Percentiles rank a stretch among this genome's conserved stretches.
These are phyloP conservation scores for Angophora floribunda DNA, from an alignment of 345 rosid species.

Conservation along the genomic window DNA sequence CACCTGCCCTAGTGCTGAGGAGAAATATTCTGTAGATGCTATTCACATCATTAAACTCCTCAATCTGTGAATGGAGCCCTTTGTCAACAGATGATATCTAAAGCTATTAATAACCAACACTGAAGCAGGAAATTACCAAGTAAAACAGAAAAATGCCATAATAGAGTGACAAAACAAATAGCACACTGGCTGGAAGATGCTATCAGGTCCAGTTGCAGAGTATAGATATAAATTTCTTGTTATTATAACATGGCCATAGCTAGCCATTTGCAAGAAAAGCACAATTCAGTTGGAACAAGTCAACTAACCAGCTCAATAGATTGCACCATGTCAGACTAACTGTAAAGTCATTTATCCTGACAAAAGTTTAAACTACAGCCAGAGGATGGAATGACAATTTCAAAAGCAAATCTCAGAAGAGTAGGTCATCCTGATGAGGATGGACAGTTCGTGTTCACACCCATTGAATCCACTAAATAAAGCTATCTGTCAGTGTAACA, in stretches of 20 bases:
- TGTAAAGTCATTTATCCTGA: not conserved
- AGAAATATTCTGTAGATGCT: conserved; percentile 65
- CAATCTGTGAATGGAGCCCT: conserved; percentile 29
- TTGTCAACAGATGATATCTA: not conserved
- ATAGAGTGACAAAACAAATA: not conserved
- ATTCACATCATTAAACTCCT: conserved; percentile 67
- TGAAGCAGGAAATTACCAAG: not conserved
- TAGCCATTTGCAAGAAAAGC: not conserved
- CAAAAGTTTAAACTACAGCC: not conserved
- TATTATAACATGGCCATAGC: not conserved
- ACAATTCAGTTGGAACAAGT: not conserved
- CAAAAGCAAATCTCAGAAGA: not conserved
- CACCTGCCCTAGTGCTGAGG: conserved; percentile 97
- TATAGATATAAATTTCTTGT: not conserved
- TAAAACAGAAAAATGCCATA: too few relatives aligned
- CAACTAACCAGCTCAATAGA: not conserved
- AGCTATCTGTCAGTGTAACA: not conserved
- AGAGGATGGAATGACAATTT: not conserved
- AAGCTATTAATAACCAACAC: not conserved
- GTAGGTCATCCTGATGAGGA: not conserved
- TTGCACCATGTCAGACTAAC: not conserved
- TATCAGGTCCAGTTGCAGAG: not conserved
- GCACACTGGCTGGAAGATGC: not conserved
- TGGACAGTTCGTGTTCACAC: not conserved
- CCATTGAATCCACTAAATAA: not conserved